Base-by-base conservation (phyloP, 495 filamentous ascomycete genomes). In the Aspergillus nanangensis region DNA sequence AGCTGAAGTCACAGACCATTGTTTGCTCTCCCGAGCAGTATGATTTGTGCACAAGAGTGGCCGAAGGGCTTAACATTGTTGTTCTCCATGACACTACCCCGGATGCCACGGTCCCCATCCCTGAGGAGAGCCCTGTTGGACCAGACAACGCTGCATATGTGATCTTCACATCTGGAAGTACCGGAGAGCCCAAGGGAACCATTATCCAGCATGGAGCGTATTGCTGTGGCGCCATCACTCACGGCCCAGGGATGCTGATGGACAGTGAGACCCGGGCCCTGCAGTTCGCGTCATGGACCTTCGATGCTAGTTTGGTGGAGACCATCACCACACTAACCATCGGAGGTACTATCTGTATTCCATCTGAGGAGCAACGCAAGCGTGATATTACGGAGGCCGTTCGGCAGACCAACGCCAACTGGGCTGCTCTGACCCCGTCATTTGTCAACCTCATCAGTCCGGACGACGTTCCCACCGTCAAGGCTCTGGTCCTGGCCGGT, bases 241-340 rank as follows among this genome's bases (percentile, higher is more conserved):
- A 78, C 34, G 67, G 65, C 0, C 51, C 63, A 1, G 63, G 63
- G 1, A 57, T 76, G 22, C 33, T 55, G 3, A 67, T 81, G 10
- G 59, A 64, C 22, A 45, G 56, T 0, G 48, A 53, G 3, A 73
- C 75, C 11, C 69, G 81, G 8, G 73, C 81, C 18, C 72, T 86
- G 55, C 80, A 85, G 46, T 72, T 80, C 35, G 75, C 80, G 1
- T 75, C 78, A n/a, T 81, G 74, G 55, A 73, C 75, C 13, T 80
- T 81, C 41, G 82, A 86, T 49, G 70, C 74, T 21, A 71, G 74
- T 35, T 66, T 82, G 21, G 61, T 68, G 17, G 80, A 85, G 41
- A 72, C 81, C 10, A 75, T 83, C 32, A 75, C 71, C 3, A 80
- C 79, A 0, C 56, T 85, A 0, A 70, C 72, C 0, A 47, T 58